Conservation (phyloP, 2,329 filamentous ascomycete genomes). For the Neonectria sp. region DNA sequence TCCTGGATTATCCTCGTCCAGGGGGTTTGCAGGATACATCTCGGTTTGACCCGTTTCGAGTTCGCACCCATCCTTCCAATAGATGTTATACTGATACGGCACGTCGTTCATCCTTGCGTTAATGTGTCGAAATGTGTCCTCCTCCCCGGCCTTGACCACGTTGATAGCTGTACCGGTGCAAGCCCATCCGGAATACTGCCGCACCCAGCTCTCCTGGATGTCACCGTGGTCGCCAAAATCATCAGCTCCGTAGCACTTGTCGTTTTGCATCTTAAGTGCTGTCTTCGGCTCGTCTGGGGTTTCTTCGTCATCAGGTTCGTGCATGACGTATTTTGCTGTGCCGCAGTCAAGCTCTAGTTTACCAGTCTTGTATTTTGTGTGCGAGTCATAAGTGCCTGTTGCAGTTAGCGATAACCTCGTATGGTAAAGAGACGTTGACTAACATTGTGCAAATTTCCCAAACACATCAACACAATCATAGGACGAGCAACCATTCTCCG, state of each 20-base stretch:
- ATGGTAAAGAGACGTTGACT: background rate
- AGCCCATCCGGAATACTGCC: background rate
- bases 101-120: background rate
- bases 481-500: background rate
- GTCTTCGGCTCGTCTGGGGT: background rate
- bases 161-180: background rate
- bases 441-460: constrained; percentile 6
- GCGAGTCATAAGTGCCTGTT: constrained; percentile 1
- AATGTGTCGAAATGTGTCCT: background rate
- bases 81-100: constrained; percentile 18
- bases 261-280: background rate
- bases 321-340: constrained; percentile 1
- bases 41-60: constrained; percentile 13
- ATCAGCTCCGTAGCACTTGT: constrained; percentile 5
- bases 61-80: constrained; percentile 12
- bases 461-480: constrained; percentile 5
- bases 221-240: constrained; percentile 10
- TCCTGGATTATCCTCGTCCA: background rate
- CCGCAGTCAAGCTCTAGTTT: constrained; percentile 1
- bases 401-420: no score
- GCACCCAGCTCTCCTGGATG: background rate
- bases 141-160: background rate
- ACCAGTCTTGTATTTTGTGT: background rate
- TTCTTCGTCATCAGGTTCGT: background rate
- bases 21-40: background rate